These are phyloP conservation scores for Taphrina confusa DNA, from an alignment of 1,139 yeast genomes.

Conservation along the genomic window DNA sequence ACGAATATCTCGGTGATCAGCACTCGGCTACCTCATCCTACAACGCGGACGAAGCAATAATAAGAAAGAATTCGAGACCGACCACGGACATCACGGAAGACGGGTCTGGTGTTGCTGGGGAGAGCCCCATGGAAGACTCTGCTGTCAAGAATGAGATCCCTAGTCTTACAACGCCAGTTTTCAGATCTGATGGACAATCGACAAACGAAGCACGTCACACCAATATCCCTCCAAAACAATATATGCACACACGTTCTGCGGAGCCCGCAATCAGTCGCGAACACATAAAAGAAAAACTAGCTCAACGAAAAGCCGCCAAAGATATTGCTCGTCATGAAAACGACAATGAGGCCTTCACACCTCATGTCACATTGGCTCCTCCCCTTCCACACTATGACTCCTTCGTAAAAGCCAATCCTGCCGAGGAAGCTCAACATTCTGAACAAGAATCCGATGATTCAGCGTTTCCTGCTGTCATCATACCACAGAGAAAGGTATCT, in stretches of 20 bases:
- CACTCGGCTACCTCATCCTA: background rate
- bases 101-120: background rate
- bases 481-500: conserved; percentile 16
- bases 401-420: background rate
- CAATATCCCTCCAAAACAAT: background rate
- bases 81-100: background rate
- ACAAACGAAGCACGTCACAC: background rate
- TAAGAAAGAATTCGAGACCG: conserved; percentile 6
- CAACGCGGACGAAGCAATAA: conserved; percentile 24
- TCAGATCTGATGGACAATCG: no score
- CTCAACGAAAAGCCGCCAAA: conserved; percentile 26
- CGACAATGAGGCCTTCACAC: background rate
- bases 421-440: background rate
- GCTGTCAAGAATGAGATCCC: no score
- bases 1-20: background rate
- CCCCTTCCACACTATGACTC: conserved; percentile 25
- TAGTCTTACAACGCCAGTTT: background rate
- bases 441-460: background rate
- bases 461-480: background rate
- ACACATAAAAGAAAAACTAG: conserved; percentile 11
- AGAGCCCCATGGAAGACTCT: background rate
- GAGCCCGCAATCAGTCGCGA: conserved; percentile 33
- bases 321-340: background rate
- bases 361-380: conserved; percentile 17
- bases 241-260: background rate